Conservation (phyloP, 306 rosid species). For the Fagus crenata region DNA sequence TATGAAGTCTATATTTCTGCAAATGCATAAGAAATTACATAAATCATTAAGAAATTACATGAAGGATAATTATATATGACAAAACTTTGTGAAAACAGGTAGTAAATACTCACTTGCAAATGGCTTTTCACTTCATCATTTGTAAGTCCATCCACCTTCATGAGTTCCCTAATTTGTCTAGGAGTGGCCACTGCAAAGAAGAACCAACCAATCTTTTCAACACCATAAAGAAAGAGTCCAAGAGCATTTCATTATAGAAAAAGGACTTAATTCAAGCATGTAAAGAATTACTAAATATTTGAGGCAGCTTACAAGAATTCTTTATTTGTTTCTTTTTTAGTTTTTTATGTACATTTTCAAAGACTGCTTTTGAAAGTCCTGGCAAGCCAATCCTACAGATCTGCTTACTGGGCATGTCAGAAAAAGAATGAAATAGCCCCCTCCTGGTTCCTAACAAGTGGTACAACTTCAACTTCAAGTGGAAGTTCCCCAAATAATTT, state of each 20-base stretch:
- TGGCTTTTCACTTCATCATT: conserved; percentile 98
- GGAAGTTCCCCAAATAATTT: not conserved
- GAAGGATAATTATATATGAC: not conserved
- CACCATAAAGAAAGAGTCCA: not conserved
- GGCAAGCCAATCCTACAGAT: not conserved
- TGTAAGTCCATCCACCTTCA: conserved; percentile 83
- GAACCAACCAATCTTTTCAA: conserved; percentile 15
- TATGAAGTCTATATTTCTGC: conserved; percentile 92
- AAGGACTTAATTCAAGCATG: not conserved
- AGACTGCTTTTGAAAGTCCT: not conserved
- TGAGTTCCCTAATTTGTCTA: conserved; percentile 86
- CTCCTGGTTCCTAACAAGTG: not conserved
- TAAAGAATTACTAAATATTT: not conserved
- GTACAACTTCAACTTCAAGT: not conserved
- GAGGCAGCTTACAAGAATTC: not conserved
- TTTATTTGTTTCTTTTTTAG: not conserved
- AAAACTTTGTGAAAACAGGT: not conserved
- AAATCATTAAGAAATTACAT: not conserved
- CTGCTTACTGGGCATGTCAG: not conserved
- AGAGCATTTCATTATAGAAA: not conserved
- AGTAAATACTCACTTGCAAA: conserved; percentile 57
- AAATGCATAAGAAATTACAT: conserved; percentile 8
- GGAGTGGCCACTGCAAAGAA: conserved; percentile 80
- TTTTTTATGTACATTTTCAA: not conserved
- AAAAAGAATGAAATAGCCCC: not conserved